Percentiles rank a stretch among this genome's conserved stretches.
Conservation (phyloP, 352 stramenopile species). For the Phytophthora citrophthora region DNA sequence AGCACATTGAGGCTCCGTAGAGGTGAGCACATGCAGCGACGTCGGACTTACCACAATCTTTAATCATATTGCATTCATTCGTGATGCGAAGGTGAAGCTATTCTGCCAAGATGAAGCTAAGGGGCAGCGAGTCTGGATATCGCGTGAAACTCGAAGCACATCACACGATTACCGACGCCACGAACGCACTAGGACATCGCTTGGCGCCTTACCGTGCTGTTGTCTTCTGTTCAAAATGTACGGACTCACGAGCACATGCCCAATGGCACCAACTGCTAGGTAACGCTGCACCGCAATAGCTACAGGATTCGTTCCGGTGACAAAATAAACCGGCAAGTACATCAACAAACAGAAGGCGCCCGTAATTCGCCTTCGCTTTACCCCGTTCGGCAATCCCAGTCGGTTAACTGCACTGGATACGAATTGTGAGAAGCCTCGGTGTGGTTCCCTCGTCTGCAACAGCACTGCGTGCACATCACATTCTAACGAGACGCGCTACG, state of each 20-base stretch:
- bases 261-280: conserved; percentile 17
- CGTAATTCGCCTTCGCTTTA: not conserved
- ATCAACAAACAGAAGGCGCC: not conserved
- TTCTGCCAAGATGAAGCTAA: conserved; percentile 1
- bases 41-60: conserved; percentile 28
- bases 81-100: conserved; percentile 27
- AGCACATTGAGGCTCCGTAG: conserved; percentile 4
- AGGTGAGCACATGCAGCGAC: conserved; percentile 6
- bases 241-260: conserved; percentile 17
- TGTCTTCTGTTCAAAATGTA: conserved; percentile 15
- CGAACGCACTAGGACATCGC: conserved; percentile 19
- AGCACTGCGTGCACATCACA: conserved; percentile 1
- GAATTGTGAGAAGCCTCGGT: conserved; percentile 7
- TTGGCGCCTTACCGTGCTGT: conserved; percentile 24
- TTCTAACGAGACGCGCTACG: not conserved
- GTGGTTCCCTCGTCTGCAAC: conserved; percentile 1
- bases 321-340: conserved; percentile 19
- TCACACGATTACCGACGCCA: conserved; percentile 24
- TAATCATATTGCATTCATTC: conserved; percentile 17
- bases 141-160: conserved; percentile 14
- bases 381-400: conserved; percentile 11
- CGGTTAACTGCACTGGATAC: conserved; percentile 1
- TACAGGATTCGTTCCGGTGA: conserved; percentile 10
- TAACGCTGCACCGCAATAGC: conserved; percentile 12
- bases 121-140: not conserved